A percentile compares a stretch with the other conserved stretches of the same genome.
Conservation (phyloP, 768 basidiomycete species). For the Leucogyrophana mollusca region DNA sequence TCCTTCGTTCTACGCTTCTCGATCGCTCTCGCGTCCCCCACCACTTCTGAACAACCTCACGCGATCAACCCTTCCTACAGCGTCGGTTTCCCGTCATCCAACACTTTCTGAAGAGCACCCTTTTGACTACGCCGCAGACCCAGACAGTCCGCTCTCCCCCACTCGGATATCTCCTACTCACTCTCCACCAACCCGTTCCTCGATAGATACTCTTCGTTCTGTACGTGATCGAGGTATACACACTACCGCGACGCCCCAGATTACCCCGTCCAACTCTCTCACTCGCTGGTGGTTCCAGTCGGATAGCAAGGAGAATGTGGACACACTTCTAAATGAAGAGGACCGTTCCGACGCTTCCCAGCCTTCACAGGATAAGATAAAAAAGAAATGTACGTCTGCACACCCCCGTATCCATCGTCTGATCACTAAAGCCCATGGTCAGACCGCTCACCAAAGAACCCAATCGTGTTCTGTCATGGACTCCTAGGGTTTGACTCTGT, state of each 20-base stretch:
- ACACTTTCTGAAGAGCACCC: constrained; percentile 5
- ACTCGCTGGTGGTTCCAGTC: constrained; percentile 53
- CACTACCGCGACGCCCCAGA: constrained; percentile 26
- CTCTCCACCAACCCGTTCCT: constrained; percentile 45
- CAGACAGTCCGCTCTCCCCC: constrained; percentile 16
- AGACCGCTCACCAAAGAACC: constrained; percentile 81
- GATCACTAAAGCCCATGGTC: constrained; percentile 6
- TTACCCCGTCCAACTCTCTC: constrained; percentile 16
- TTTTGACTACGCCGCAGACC: constrained; percentile 9
- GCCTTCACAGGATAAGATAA: constrained; percentile 43
- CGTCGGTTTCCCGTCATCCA: constrained; percentile 47
- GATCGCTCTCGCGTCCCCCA: constrained; percentile 41
- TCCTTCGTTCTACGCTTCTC: constrained; percentile 31
- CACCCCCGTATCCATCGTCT: not conserved
- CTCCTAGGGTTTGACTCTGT: constrained; percentile 88
- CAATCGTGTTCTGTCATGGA: constrained; percentile 95
- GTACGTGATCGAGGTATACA: constrained; percentile 33
- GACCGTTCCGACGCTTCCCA: constrained; percentile 50
- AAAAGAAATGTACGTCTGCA: constrained; percentile 63
- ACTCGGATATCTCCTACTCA: constrained; percentile 28
- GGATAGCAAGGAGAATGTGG: constrained; percentile 45
- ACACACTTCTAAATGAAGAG: constrained; percentile 48
- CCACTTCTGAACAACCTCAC: constrained; percentile 54
- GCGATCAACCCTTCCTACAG: constrained; percentile 61
- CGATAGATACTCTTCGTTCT: constrained; percentile 58